A percentile compares a stretch with the other conserved stretches of the same genome.
phyloP scores from a whole-genome alignment of 805 yeast species.

The Candida odintsovae region DNA sequence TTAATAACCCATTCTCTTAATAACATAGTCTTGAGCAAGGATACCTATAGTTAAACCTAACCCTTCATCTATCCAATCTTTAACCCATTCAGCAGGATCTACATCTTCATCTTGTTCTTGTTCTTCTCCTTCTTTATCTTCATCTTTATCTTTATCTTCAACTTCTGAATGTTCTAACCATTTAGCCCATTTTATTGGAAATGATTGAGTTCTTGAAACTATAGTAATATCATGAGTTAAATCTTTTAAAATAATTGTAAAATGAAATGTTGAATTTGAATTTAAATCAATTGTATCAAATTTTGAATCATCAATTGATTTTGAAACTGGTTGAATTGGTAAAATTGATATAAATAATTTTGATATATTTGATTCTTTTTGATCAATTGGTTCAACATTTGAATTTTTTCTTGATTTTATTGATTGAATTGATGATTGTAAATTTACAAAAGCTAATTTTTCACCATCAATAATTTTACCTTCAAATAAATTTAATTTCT shows the following conservation, averaged over 20 bases:
- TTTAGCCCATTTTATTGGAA: constrained; percentile 86
- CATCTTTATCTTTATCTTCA: constrained; percentile 19
- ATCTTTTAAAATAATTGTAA: constrained; percentile 73
- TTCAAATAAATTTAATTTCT: constrained; percentile 59
- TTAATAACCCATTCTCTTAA: constrained; percentile 65
- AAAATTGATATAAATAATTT: constrained; percentile 67
- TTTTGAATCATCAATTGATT: constrained; percentile 13
- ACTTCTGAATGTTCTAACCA: constrained; percentile 84
- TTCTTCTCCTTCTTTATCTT: constrained; percentile 22
- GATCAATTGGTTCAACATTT: constrained; percentile 5
- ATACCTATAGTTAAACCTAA: constrained; percentile 76
- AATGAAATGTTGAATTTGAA: constrained; percentile 55
- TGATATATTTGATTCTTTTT: constrained; percentile 32
- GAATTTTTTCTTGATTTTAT: constrained; percentile 15
- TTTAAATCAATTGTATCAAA: constrained; percentile 32
- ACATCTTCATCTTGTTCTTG: constrained; percentile 41
- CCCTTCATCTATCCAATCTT: constrained; percentile 75
- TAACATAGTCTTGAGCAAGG: constrained; percentile 84
- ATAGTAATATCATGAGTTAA: constrained; percentile 70
- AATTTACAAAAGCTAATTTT: constrained; percentile 80
- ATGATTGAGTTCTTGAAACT: constrained; percentile 78
- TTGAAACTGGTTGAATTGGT: constrained; percentile 39
- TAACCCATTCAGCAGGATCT: constrained; percentile 80
- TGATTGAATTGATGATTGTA: constrained; percentile 63
- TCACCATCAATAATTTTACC: constrained; percentile 83